Percentiles rank a stretch among this genome's conserved stretches.
phyloP scores from a whole-genome alignment of 768 basidiomycete genomes.

The Trametes cubensis region DNA sequence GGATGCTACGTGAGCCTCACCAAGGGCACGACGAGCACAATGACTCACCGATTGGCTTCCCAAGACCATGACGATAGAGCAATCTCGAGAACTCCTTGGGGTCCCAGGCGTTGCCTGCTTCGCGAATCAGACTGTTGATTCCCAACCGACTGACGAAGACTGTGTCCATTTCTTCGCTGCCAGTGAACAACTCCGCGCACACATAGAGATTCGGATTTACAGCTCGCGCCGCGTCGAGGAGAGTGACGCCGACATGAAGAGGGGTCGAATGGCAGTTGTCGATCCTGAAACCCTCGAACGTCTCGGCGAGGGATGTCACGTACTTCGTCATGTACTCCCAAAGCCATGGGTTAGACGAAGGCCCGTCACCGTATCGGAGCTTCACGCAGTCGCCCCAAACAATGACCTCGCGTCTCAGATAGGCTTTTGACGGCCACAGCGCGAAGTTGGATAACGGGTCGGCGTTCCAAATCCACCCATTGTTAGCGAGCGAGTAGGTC shows the following conservation, averaged over 20 bases:
- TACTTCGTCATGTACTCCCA: constrained; percentile 92
- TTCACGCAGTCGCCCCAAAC: constrained; percentile 99
- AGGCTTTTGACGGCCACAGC: constrained; percentile 87
- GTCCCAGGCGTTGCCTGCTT: constrained; percentile 90
- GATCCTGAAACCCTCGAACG: constrained; percentile 95
- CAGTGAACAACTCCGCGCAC: constrained; percentile 96
- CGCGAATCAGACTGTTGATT: constrained; percentile 90
- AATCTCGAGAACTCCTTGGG: constrained; percentile 89
- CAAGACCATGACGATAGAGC: constrained; percentile 87
- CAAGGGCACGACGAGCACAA: background rate
- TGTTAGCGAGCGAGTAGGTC: constrained; percentile 87
- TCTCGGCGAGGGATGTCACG: constrained; percentile 73
- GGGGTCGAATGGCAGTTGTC: constrained; percentile 99
- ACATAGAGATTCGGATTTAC: constrained; percentile 94
- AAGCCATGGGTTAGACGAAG: constrained; percentile 87
- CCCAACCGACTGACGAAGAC: constrained; percentile 91
- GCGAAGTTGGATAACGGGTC: constrained; percentile 96
- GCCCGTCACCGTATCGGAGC: constrained; percentile 84
- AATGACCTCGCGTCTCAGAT: constrained; percentile 94
- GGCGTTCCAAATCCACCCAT: constrained; percentile 99
- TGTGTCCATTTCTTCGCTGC: constrained; percentile 90
- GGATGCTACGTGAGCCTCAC: background rate
- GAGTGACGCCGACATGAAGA: constrained; percentile 89
- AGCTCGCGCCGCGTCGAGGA: constrained; percentile 89
- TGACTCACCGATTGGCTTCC: constrained; percentile 83